phyloP scores from a whole-genome alignment of 768 basidiomycete species.

The Leccinellum luteum region DNA sequence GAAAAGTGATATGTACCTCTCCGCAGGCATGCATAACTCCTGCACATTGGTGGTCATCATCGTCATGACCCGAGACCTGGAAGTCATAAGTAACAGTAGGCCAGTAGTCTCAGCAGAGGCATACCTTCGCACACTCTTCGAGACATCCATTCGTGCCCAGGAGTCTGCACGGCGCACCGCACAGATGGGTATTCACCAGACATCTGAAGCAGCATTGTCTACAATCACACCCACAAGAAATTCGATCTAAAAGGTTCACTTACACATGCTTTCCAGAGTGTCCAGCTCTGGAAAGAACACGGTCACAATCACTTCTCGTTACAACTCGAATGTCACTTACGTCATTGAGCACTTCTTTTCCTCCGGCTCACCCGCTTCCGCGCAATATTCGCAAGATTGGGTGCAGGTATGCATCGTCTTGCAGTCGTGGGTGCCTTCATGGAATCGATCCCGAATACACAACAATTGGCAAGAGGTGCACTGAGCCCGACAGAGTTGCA shows the following conservation, averaged over 20 bases:
- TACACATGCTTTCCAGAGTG: slow-evolving; percentile 56
- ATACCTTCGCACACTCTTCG: slow-evolving; percentile 50
- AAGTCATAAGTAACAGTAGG: not conserved
- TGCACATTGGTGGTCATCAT: slow-evolving; percentile 51
- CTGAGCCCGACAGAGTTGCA: slow-evolving; percentile 50
- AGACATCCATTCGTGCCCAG: slow-evolving; percentile 50
- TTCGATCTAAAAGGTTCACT: slow-evolving; percentile 20
- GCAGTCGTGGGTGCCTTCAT: slow-evolving; percentile 49
- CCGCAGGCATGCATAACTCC: slow-evolving; percentile 54
- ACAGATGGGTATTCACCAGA: slow-evolving; percentile 49
- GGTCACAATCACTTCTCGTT: not conserved
- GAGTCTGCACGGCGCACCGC: slow-evolving; percentile 50
- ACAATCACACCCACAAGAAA: not conserved
- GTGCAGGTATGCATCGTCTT: slow-evolving; percentile 46
- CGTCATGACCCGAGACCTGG: slow-evolving; percentile 47
- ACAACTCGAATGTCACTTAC: slow-evolving; percentile 34
- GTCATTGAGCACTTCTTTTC: slow-evolving; percentile 41
- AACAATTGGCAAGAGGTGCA: slow-evolving; percentile 48
- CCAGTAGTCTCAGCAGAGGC: not conserved
- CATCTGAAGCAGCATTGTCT: slow-evolving; percentile 38
- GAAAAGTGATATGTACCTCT: slow-evolving; percentile 35
- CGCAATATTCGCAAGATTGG: slow-evolving; percentile 42
- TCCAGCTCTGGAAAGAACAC: slow-evolving; percentile 42
- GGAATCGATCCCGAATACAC: slow-evolving; percentile 47
- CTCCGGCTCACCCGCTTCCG: slow-evolving; percentile 32